These are phyloP conservation scores for Penicillium subrubescens DNA, from an alignment of 495 filamentous ascomycete species.

Conservation along the genomic window DNA sequence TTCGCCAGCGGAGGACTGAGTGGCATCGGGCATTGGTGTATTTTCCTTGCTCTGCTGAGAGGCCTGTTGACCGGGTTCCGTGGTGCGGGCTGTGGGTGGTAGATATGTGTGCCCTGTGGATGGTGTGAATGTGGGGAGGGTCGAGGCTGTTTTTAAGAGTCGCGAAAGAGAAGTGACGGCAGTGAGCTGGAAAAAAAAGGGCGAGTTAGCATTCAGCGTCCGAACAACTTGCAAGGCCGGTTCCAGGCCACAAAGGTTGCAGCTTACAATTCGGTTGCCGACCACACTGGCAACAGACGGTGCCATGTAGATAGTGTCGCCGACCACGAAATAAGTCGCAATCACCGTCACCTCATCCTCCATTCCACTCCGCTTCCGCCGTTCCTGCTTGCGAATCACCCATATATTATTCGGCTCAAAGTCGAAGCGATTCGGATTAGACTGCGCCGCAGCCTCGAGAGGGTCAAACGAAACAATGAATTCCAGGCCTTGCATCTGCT, in stretches of 20 bases:
- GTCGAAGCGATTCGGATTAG: constrained; percentile 55
- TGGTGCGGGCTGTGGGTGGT: constrained; percentile 48
- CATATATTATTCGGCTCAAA: constrained; percentile 68
- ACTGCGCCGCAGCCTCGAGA: constrained; percentile 60
- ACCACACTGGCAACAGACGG: constrained; percentile 78
- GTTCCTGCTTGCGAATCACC: constrained; percentile 88
- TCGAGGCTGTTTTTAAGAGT: constrained; percentile 62
- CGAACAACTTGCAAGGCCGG: background rate
- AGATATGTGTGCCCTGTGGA: constrained; percentile 74
- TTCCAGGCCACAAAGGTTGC: background rate
- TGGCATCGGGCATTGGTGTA: constrained; percentile 61
- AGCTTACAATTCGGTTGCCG: constrained; percentile 69
- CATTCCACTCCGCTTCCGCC: constrained; percentile 57
- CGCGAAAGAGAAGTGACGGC: constrained; percentile 66
- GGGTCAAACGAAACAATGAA: constrained; percentile 80
- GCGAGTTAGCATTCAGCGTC: constrained; percentile 25
- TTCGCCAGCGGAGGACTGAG: constrained; percentile 19
- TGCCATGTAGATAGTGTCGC: constrained; percentile 87
- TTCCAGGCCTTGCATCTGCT: constrained; percentile 79
- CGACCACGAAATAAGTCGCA: constrained; percentile 80
- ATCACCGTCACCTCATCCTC: constrained; percentile 73
- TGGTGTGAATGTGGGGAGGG: constrained; percentile 72
- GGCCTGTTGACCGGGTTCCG: constrained; percentile 35
- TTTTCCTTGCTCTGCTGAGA: constrained; percentile 56
- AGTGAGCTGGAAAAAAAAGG: constrained; percentile 57